These are phyloP conservation scores for Cytospora paraplurivora DNA, from an alignment of 2,329 filamentous ascomycete species.

Conservation along the genomic window DNA sequence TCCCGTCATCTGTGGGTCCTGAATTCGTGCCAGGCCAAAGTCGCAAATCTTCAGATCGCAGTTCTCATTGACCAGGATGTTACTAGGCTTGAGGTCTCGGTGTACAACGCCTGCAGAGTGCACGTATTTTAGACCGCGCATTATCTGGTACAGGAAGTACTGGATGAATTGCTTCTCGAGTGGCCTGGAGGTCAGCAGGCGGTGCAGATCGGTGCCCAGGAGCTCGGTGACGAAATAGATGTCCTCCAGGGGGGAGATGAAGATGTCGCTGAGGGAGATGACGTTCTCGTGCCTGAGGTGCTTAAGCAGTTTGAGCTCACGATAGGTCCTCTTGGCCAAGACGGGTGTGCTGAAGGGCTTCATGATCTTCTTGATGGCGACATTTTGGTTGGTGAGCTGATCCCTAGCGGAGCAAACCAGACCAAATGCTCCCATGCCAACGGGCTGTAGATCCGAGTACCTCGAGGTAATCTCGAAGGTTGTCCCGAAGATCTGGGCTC, in stretches of 20 bases:
- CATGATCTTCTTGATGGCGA: constrained; percentile 99
- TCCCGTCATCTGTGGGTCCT: constrained; percentile 99
- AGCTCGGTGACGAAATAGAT: constrained; percentile 99
- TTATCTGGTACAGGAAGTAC: constrained; percentile 98
- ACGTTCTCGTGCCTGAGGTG: constrained; percentile 93
- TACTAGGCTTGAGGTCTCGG: constrained; percentile 96
- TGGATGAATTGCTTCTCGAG: constrained; percentile 99
- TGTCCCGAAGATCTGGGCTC: constrained; percentile 98
- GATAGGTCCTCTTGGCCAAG: constrained; percentile 94
- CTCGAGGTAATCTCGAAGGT: constrained; percentile 99
- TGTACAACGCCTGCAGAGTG: constrained; percentile 98
- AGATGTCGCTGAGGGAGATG: constrained; percentile 98
- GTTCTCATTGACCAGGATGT: constrained; percentile 99
- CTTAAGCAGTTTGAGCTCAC: constrained; percentile 96
- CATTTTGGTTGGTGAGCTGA: constrained; percentile 94
- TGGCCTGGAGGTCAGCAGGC: constrained; percentile 89
- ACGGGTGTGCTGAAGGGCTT: constrained; percentile 99
- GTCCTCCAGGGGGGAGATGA: constrained; percentile 97
- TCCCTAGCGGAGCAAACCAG: constrained; percentile 97
- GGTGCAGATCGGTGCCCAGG: constrained; percentile 93
- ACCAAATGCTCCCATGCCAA: constrained; percentile 98
- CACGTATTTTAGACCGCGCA: constrained; percentile 97
- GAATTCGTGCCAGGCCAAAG: constrained; percentile 94
- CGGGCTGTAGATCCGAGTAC: constrained; percentile 96
- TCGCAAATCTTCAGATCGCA: constrained; percentile 99